Evolutionary conservation across 148 eudicot species (phyloP).

Genomic region (Heliosperma pusillum): DNA sequence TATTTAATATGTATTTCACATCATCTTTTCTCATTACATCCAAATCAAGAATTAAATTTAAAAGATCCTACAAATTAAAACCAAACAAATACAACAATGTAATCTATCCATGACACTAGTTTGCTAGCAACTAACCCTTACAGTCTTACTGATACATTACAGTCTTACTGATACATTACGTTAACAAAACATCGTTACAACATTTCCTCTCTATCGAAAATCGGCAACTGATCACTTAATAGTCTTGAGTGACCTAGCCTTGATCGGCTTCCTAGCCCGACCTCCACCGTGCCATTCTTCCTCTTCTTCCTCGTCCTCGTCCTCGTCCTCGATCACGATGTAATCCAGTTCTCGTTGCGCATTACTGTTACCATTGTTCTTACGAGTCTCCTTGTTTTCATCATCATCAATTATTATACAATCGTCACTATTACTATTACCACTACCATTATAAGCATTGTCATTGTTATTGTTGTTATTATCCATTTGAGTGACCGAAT

Average conservation of each 20-base stretch:
- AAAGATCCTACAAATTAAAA: no score
- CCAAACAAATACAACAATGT: no score
- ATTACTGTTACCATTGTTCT: background rate
- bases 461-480: background rate
- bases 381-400: background rate
- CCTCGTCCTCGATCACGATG: no score
- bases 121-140: no score
- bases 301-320: conserved; percentile 23
- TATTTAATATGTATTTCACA: no score
- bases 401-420: background rate
- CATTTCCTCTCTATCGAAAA: no score
- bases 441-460: background rate
- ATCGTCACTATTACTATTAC: background rate
- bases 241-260: conserved; percentile 56
- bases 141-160: no score
- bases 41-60: no score
- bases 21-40: no score
- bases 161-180: no score
- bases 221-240: conserved; percentile 33
- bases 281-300: conserved; percentile 13
- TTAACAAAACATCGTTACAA: no score
- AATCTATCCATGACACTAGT: no score
- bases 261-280: conserved; percentile 43
- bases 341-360: conserved; percentile 6
- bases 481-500: background rate